Conservation (phyloP, 2,329 filamentous ascomycete species). For the Cladophialophora psammophila region DNA sequence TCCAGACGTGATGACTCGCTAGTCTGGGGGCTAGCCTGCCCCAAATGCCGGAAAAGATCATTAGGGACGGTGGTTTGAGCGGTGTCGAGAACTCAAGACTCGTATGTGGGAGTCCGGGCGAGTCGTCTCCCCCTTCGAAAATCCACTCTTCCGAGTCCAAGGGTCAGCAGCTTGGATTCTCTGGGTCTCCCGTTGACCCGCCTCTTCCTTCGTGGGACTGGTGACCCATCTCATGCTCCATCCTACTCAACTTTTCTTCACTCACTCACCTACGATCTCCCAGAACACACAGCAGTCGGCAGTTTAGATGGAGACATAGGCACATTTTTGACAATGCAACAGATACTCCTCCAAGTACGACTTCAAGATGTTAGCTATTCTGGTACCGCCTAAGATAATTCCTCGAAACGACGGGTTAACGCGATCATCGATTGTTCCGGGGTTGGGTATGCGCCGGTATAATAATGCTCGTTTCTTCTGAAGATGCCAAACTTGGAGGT, state of each 20-base stretch:
- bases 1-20: neutral
- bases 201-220: neutral
- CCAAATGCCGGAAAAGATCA: neutral
- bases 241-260: neutral
- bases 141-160: neutral
- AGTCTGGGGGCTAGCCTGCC: slow-evolving; percentile 10
- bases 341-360: neutral
- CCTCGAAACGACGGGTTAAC: neutral
- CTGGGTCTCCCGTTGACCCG: slow-evolving; percentile 7
- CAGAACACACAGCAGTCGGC: neutral
- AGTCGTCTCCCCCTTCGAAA: slow-evolving; percentile 5
- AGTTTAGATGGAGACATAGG: neutral
- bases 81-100: neutral
- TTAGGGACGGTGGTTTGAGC: neutral
- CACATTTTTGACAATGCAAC: slow-evolving; percentile 1
- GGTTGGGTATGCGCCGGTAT: neutral
- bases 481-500: slow-evolving; percentile 29
- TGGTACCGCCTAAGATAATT: neutral
- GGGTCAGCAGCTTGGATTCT: slow-evolving; percentile 8
- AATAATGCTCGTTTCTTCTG: slow-evolving; percentile 32
- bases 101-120: slow-evolving; percentile 5
- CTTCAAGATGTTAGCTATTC: neutral
- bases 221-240: neutral
- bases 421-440: neutral
- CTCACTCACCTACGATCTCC: neutral